Percentiles rank a stretch among this genome's conserved stretches.
Evolutionary conservation across 176 grass and related monocot species (phyloP).

Genomic region (Thalia dealbata): DNA sequence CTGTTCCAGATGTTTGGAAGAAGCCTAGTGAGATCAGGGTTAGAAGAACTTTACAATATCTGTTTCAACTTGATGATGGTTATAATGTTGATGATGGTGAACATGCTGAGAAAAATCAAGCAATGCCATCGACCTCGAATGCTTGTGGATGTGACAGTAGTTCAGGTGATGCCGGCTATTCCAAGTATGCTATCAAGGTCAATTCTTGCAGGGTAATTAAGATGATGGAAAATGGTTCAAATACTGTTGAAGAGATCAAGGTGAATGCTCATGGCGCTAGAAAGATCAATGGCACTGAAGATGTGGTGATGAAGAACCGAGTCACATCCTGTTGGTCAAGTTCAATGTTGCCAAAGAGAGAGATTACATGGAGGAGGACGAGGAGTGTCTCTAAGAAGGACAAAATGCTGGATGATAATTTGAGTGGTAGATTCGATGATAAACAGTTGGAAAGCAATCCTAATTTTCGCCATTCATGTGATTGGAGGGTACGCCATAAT

Average conservation of each 20-base stretch:
- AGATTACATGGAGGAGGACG: conserved; percentile 27
- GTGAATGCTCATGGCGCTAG: not conserved
- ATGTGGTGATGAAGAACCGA: conserved; percentile 26
- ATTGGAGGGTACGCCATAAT: conserved; percentile 39
- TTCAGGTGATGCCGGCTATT: not conserved
- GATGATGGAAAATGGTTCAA: conserved; percentile 10
- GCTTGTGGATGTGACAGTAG: not conserved
- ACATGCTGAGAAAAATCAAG: not conserved
- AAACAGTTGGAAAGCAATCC: conserved; percentile 27
- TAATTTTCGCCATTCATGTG: conserved; percentile 50
- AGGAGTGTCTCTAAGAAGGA: conserved; percentile 17
- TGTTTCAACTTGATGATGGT: conserved; percentile 87
- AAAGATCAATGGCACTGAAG: not conserved
- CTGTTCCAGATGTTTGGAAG: not conserved
- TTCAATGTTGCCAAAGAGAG: conserved; percentile 38
- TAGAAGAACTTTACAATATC: conserved; percentile 67
- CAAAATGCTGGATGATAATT: not conserved
- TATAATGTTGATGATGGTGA: not conserved
- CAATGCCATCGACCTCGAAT: not conserved
- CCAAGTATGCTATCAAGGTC: not conserved
- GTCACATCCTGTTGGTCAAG: conserved; percentile 42
- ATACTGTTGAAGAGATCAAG: not conserved
- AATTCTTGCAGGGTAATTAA: conserved; percentile 5
- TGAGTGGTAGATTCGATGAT: not conserved
- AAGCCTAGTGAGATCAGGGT: conserved; percentile 28